A percentile compares a stretch with the other conserved stretches of the same genome.
These are phyloP conservation scores for Pyrus betulifolia DNA, from an alignment of 306 rosid species.

Conservation along the genomic window DNA sequence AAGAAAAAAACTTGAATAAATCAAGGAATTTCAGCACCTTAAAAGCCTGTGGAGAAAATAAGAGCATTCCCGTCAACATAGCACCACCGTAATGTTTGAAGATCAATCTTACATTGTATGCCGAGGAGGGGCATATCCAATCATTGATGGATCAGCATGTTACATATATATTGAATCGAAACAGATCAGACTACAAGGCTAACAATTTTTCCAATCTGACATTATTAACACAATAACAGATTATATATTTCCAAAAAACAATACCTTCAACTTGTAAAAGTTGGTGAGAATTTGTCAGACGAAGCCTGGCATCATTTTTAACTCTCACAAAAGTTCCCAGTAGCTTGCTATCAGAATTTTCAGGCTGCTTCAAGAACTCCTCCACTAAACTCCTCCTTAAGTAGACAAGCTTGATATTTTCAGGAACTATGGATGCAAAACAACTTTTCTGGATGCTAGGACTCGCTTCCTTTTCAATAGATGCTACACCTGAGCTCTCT, in stretches of 20 bases:
- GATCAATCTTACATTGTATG: not conserved
- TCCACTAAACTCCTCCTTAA: constrained; percentile 1
- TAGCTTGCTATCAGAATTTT: not conserved
- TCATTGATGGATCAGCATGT: not conserved
- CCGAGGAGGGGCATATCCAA: not conserved
- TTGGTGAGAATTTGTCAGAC: not conserved
- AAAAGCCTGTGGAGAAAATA: not conserved
- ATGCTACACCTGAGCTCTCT: constrained; percentile 10
- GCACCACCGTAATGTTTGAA: not conserved
- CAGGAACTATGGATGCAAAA: not conserved
- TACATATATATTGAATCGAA: not conserved
- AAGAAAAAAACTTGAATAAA: not conserved
- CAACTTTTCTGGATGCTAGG: constrained; percentile 4
- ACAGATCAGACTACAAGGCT: not conserved
- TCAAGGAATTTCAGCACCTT: not conserved
- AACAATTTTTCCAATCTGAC: not conserved
- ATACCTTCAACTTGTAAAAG: constrained; percentile 6
- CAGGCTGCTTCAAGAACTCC: constrained; percentile 1
- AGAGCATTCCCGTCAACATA: not conserved
- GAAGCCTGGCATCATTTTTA: not conserved
- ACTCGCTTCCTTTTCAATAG: constrained; percentile 18
- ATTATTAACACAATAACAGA: not conserved
- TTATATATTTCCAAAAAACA: not conserved
- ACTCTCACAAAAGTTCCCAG: constrained; percentile 7
- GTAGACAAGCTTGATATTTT: constrained; percentile 4